phyloP scores from a whole-genome alignment of 345 rosid genomes.

The Streptanthus diversifolius region DNA sequence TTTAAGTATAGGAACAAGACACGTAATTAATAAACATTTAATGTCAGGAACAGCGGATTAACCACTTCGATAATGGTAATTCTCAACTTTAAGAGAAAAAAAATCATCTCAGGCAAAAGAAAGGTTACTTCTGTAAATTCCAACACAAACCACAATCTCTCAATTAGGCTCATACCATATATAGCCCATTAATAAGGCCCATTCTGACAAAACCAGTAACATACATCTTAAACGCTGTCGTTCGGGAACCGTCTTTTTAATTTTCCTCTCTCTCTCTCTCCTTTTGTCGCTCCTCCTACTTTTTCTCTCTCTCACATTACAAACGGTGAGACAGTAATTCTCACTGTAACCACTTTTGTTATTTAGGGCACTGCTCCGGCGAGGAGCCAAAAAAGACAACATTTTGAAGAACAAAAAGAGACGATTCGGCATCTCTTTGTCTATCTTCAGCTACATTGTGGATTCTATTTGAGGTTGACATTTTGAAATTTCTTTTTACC shows the following conservation, averaged over 20 bases:
- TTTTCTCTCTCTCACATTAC: constrained; percentile 27
- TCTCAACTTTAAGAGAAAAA: neutral
- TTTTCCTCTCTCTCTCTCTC: constrained; percentile 2
- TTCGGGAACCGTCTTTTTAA: neutral
- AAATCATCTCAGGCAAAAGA: neutral
- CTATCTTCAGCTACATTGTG: neutral
- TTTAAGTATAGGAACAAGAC: neutral
- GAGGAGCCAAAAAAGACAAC: constrained; percentile 6
- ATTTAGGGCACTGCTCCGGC: constrained; percentile 28
- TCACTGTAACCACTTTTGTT: constrained; percentile 27
- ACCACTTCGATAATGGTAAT: constrained; percentile 24
- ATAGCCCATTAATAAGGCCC: constrained; percentile 20
- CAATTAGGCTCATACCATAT: neutral
- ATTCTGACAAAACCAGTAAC: neutral
- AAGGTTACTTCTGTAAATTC: neutral
- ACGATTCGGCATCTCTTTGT: neutral
- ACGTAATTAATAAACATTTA: constrained; percentile 18
- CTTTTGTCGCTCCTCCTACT: neutral
- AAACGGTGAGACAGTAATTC: constrained; percentile 29
- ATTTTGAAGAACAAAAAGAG: neutral
- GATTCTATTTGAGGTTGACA: neutral
- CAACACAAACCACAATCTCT: neutral
- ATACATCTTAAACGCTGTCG: constrained; percentile 1
- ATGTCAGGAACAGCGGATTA: constrained; percentile 1
- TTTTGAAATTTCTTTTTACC: neutral